A percentile compares a stretch with the other conserved stretches of the same genome.
These are phyloP conservation scores for Colletotrichum sp. DNA, from an alignment of 2,329 filamentous ascomycete genomes.

Conservation along the genomic window DNA sequence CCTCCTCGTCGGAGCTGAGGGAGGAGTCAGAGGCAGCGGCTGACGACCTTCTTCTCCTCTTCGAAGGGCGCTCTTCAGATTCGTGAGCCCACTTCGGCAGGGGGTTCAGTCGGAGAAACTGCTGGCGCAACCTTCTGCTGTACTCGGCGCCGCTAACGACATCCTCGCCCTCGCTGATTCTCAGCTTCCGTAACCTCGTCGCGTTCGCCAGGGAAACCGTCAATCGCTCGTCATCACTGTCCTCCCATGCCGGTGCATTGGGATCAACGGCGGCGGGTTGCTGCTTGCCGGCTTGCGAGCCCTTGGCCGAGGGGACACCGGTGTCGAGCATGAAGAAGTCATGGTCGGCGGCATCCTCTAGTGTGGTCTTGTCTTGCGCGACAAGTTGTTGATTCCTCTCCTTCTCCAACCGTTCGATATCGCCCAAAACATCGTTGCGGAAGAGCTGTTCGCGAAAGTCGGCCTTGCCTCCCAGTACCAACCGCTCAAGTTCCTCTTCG, in stretches of 20 bases:
- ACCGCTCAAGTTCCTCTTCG: conserved; percentile 83
- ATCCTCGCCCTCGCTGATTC: conserved; percentile 82
- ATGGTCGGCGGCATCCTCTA: conserved; percentile 73
- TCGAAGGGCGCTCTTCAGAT: conserved; percentile 53
- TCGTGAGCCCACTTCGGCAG: conserved; percentile 64
- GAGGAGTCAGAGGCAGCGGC: conserved; percentile 43
- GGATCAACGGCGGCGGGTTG: conserved; percentile 18
- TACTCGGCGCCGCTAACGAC: conserved; percentile 88
- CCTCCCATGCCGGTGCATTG: conserved; percentile 78
- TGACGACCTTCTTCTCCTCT: conserved; percentile 57
- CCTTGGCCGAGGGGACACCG: conserved; percentile 49
- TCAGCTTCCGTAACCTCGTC: conserved; percentile 80
- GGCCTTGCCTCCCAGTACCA: conserved; percentile 87
- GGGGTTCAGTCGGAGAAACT: conserved; percentile 69
- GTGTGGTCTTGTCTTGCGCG: conserved; percentile 45
- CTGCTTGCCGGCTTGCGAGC: conserved; percentile 31
- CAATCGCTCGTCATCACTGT: conserved; percentile 93
- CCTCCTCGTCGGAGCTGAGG: conserved; percentile 44
- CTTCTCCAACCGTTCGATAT: conserved; percentile 31
- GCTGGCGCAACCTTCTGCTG: conserved; percentile 76
- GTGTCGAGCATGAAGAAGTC: conserved; percentile 88
- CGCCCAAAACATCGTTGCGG: conserved; percentile 47
- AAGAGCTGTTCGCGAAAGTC: conserved; percentile 81
- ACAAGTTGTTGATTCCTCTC: conserved; percentile 36
- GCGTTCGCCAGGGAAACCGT: conserved; percentile 81